phyloP scores from a whole-genome alignment of 1,139 yeast genomes.

The Suhomyces anneliseae region DNA sequence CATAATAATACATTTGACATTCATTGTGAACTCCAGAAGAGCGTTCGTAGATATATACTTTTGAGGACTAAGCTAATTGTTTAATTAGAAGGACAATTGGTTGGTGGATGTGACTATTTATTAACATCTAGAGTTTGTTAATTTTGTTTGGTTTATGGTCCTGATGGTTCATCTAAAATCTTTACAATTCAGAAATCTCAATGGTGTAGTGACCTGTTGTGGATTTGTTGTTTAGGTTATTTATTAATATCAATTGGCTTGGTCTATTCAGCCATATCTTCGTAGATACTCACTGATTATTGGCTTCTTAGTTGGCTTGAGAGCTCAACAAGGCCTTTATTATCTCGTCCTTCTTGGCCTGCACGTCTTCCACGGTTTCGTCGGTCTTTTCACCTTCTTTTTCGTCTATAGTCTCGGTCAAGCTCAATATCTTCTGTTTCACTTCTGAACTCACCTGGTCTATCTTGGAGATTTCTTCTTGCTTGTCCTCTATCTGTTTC shows the following conservation, averaged over 20 bases:
- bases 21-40: neutral
- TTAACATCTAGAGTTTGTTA: neutral
- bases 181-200: too few relatives aligned
- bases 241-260: too few relatives aligned
- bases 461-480: slow-evolving; percentile 52
- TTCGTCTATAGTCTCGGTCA: slow-evolving; percentile 16
- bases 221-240: too few relatives aligned
- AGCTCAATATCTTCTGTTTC: slow-evolving; percentile 35
- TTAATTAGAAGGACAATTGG: neutral
- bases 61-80: too few relatives aligned
- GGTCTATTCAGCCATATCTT: too few relatives aligned
- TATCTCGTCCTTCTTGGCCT: neutral
- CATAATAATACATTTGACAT: neutral
- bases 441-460: slow-evolving; percentile 48
- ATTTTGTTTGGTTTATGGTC: too few relatives aligned
- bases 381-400: neutral
- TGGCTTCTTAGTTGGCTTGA: neutral
- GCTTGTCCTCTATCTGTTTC: slow-evolving; percentile 58
- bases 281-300: too few relatives aligned
- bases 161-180: too few relatives aligned
- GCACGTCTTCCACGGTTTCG: neutral
- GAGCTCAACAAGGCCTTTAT: neutral
- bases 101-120: neutral
- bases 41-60: too few relatives aligned
- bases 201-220: too few relatives aligned